Conservation (phyloP, 495 filamentous ascomycete genomes). For the Astrothelium macrocarpum region DNA sequence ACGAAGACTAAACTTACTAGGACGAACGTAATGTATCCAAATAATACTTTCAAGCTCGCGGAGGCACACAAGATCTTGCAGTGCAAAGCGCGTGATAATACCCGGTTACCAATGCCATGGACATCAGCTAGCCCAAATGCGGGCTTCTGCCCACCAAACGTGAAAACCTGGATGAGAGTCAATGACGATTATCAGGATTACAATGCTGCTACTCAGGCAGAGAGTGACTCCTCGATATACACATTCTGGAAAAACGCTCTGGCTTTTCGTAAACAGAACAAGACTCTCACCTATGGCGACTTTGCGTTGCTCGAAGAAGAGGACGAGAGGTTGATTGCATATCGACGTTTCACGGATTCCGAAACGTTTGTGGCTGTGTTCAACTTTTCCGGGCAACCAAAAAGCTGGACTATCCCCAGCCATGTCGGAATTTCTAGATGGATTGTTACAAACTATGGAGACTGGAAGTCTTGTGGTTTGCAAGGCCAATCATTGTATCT, state of each 20-base stretch:
- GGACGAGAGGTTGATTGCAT: constrained; percentile 42
- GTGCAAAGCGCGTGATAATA: constrained; percentile 50
- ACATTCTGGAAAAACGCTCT: constrained; percentile 46
- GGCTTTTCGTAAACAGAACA: constrained; percentile 44
- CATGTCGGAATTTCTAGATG: not conserved
- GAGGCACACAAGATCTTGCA: constrained; percentile 56
- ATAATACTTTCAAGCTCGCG: constrained; percentile 32
- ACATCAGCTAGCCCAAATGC: constrained; percentile 36
- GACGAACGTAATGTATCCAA: not conserved
- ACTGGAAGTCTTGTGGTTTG: not conserved
- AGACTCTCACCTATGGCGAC: constrained; percentile 50
- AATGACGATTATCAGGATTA: constrained; percentile 42
- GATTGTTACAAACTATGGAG: not conserved
- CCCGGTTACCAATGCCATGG: constrained; percentile 57
- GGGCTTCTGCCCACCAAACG: constrained; percentile 41
- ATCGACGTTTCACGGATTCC: constrained; percentile 35
- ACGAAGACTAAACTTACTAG: not conserved
- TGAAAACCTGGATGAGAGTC: constrained; percentile 54
- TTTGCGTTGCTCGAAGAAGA: constrained; percentile 43
- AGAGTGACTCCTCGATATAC: constrained; percentile 37
- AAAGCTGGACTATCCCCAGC: not conserved
- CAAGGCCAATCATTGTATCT: not conserved
- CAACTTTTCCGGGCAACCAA: constrained; percentile 34
- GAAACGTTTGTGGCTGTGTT: constrained; percentile 41
- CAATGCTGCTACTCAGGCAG: constrained; percentile 44